Base-by-base conservation (phyloP, 805 yeast genomes). In the Hanseniaspora jakobsenii region DNA sequence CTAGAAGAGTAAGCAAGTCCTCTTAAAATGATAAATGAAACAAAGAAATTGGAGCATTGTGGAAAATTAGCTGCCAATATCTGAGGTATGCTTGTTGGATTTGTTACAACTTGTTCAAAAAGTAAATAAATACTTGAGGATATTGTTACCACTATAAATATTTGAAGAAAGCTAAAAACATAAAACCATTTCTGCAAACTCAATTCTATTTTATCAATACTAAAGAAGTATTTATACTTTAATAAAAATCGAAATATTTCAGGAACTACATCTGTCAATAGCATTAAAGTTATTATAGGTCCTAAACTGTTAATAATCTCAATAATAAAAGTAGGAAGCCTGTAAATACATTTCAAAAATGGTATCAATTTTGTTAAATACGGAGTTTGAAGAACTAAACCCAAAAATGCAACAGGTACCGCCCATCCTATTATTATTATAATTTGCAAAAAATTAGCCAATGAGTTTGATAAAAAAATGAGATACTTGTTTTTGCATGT, bases 11-110 rank as follows among this genome's bases (percentile, higher is more conserved):
- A 75, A 1, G 87, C 73, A 46, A 86, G 63, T 0, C 94, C 89
- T 59, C 81, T 78, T 27, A 86, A 66, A 0, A 83, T 62, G 30
- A 85, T 64, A 54, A 79, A 84, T 3, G 87, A 81, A 58, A 78
- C 78, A 62, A 86, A 87, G 55, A 87, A 86, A 35, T 78, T 82
- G 1, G 95, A 79, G 19, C 94, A 81, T 55, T 81, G 81, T 0
- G 95, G 95, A 28, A 87, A 66, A 52, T 85, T 82, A 12, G 71
- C 69, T 0, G 94, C 94, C 19, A 85, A 65, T 44, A 83, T 59
- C 5, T 74, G 66, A 1, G 91, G 85, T 10, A 82, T 72, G 0
- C 83, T 73, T 0, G 77, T 73, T 1, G 95, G 95, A 51, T 73
- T 78, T 48, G 72, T 75, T 6, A 82, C 59, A 4, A 80, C 61